A percentile compares a stretch with the other conserved stretches of the same genome.
Conservation (phyloP, 2,329 filamentous ascomycete species). For the Talaromyces sp. region DNA sequence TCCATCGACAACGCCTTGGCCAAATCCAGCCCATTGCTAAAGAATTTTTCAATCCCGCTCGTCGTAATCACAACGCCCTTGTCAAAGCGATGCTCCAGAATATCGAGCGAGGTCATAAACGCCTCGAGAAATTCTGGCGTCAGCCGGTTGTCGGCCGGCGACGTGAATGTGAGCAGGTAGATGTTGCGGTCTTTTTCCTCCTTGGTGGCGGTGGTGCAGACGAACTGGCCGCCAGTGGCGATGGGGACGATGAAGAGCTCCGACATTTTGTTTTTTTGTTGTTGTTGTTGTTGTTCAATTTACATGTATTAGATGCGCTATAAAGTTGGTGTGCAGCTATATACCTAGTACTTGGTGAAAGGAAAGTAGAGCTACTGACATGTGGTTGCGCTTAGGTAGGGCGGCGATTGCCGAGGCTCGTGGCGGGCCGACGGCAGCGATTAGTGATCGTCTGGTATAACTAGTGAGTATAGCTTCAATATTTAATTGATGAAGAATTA, state of each 20-base stretch:
- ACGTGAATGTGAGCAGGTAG: slow-evolving; percentile 68
- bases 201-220: slow-evolving; percentile 51
- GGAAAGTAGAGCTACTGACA: not conserved
- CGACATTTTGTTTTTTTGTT: slow-evolving; percentile 18
- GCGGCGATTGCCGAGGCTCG: not conserved
- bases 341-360: not conserved
- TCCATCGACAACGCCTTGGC: slow-evolving; percentile 57
- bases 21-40: slow-evolving; percentile 76
- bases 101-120: slow-evolving; percentile 66
- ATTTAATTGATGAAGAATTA: not conserved
- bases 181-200: slow-evolving; percentile 37
- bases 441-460: not conserved
- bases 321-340: not conserved
- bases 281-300: not conserved
- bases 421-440: not conserved
- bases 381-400: not conserved
- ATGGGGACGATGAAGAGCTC: slow-evolving; percentile 59
- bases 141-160: slow-evolving; percentile 71
- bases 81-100: slow-evolving; percentile 62
- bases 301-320: no score
- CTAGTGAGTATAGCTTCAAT: not conserved
- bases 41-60: slow-evolving; percentile 71
- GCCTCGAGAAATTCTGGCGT: slow-evolving; percentile 63
- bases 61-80: slow-evolving; percentile 76
- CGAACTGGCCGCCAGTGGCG: slow-evolving; percentile 51